Conservation (phyloP, 2,329 filamentous ascomycete genomes). For the Ophiostoma himal-ulmi region DNA sequence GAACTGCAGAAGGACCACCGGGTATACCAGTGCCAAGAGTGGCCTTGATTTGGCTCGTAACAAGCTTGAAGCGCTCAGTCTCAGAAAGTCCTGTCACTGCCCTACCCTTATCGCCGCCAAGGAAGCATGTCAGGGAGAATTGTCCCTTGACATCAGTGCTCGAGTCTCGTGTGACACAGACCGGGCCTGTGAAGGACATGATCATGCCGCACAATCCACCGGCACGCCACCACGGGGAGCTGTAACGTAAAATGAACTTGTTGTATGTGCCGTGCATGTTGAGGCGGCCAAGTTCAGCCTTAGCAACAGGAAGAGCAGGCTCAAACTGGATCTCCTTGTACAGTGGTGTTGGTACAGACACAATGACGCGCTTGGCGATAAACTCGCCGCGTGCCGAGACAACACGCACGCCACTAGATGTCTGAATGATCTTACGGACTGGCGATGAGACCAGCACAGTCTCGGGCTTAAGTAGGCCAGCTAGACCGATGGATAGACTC, state of each 20-base stretch:
- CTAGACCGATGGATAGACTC: slow-evolving; percentile 24
- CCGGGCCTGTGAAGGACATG: slow-evolving; percentile 21
- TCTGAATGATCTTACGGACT: slow-evolving; percentile 17
- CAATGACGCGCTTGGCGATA: slow-evolving; percentile 20
- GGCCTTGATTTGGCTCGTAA: slow-evolving; percentile 15
- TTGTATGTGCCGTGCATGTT: slow-evolving; percentile 46
- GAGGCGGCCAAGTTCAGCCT: slow-evolving; percentile 28
- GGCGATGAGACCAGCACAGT: slow-evolving; percentile 16
- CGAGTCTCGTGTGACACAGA: slow-evolving; percentile 18
- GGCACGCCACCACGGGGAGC: slow-evolving; percentile 36
- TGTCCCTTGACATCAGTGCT: slow-evolving; percentile 28
- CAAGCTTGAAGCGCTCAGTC: background rate
- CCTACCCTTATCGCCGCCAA: slow-evolving; percentile 35
- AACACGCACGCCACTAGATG: background rate
- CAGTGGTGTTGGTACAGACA: slow-evolving; percentile 22
- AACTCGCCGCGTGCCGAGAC: slow-evolving; percentile 18
- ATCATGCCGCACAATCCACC: slow-evolving; percentile 40
- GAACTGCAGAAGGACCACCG: background rate
- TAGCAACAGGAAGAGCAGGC: slow-evolving; percentile 36
- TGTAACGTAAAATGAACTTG: slow-evolving; percentile 45
- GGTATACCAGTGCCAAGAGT: background rate
- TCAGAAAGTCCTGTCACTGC: slow-evolving; percentile 31
- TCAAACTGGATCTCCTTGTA: slow-evolving; percentile 39
- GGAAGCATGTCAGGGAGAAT: slow-evolving; percentile 38
- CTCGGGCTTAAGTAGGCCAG: slow-evolving; percentile 12